Base-by-base conservation (phyloP, 352 stramenopile genomes). In the Pseudoperonospora humuli region DNA sequence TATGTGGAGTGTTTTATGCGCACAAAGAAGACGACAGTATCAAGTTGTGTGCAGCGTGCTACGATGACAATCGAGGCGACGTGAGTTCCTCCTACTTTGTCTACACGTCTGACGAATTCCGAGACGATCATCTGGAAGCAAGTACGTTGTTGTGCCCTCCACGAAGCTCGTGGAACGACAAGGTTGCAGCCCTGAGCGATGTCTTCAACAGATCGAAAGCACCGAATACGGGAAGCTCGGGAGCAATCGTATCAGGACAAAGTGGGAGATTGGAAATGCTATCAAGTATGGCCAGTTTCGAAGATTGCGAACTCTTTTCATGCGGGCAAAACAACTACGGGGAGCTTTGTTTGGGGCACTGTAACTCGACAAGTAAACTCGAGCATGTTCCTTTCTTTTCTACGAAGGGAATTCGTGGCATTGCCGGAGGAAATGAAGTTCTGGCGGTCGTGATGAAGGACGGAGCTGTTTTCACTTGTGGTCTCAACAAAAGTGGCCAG, bases 311-410 rank as follows among this genome's bases (percentile, higher is more conserved):
- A 26, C 53, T 94, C 3, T 94, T 92, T 54, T 88, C 82, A 0
- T 94, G 80, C 23, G 83, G 83, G 0, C 83, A 94, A 62, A 94
- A 94, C 54, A 94, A 92, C 47, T 94, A 94, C 41, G 83, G 83
- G 7, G 83, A 94, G 39, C 57, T 94, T 3, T 88, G 80, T 28
- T 62, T 93, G 14, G 83, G 83, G 0, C 78, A 94, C 38, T 93
- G 81, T 51, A 91, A 93, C 44, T 89, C 79, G 0, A 89, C 81
- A 1, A 90, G 70, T 36, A 91, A 93, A 23, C 56, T 93, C 13
- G 81, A 93, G 47, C 78, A 85, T 37, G 81, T 91, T 7, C 74
- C 78, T 7, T 84, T 88, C 27, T 93, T 91, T 39, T 91, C 81
- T 10, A 61, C 75, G 9, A 91, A 91, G 48, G 80, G 55, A 20